Base-by-base conservation (phyloP, 192 early-diverging fungal species). In the Gigaspora rosea region DNA sequence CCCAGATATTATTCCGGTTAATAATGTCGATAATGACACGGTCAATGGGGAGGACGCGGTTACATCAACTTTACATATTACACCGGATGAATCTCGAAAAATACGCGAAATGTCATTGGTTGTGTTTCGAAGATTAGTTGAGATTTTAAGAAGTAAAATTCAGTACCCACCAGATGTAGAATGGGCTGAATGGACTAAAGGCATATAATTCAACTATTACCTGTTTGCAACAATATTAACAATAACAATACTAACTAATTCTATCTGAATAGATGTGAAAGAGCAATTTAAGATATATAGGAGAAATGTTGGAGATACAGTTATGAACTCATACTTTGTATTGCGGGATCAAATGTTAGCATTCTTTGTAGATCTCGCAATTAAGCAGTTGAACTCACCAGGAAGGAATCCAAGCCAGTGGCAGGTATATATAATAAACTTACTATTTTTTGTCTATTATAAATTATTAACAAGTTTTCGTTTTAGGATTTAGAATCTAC, bases 281-380 rank as follows among this genome's bases (percentile, higher is more conserved):
- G 91, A 92, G 56, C 83, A 82, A 59, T 93, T 92, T 75, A 59
- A 73, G 22, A 83, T 81, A 47, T 92, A 89, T 75, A 87, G 92
- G 35, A 87, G 92, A 46, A 92, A 94, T 78, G 83, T 90, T n/a
- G 91, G 89, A 9, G 93, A 94, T 65, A 90, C 91, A 7, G 83
- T 94, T 52, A 85, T 91, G 48, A 90, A 87, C 73, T 81, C 87
- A 7, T 94, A 93, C 78, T 89, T 89, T 77, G 86, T 91, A 15
- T 82, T 93, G 32, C 86, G 88, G 41, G 79, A 82, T 27, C 83
- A 86, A 36, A 87, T 92, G 81, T 76, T 92, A 52, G 67, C 81
- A 1, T 77, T 81, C 50, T 77, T 91, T 2, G 77, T 84, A 48
- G 83, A 84, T 20, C 71, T 80, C 0, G 76, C 77, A 32, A 46